A percentile compares a stretch with the other conserved stretches of the same genome.
Evolutionary conservation across 495 filamentous ascomycete genomes (phyloP).

Genomic region (Terfezia boudieri): DNA sequence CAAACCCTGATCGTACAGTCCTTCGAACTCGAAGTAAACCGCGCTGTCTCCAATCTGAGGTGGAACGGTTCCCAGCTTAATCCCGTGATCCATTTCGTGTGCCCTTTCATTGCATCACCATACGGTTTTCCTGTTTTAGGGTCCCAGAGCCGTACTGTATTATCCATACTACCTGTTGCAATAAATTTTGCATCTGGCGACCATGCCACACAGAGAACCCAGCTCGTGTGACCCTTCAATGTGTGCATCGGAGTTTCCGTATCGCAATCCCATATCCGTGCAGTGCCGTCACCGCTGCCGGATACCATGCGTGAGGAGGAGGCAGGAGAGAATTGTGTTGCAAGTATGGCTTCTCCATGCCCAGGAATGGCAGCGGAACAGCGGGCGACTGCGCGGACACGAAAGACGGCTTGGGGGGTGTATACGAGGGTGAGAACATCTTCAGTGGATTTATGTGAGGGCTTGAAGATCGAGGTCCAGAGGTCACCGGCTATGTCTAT

Average conservation of each 20-base stretch:
- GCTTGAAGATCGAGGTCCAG: slow-evolving; percentile 45
- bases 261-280: slow-evolving; percentile 86
- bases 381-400: slow-evolving; percentile 73
- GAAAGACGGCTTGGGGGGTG: slow-evolving; percentile 84
- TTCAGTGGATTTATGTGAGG: slow-evolving; percentile 45
- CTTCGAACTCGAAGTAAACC: slow-evolving; percentile 73
- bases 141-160: slow-evolving; percentile 77
- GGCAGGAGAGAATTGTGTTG: slow-evolving; percentile 67
- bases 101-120: slow-evolving; percentile 62
- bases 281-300: slow-evolving; percentile 78
- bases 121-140: slow-evolving; percentile 55
- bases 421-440: slow-evolving; percentile 53
- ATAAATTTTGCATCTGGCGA: slow-evolving; percentile 61
- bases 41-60: slow-evolving; percentile 48
- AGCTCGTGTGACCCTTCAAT: slow-evolving; percentile 77
- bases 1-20: slow-evolving; percentile 79
- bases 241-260: slow-evolving; percentile 78
- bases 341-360: slow-evolving; percentile 79
- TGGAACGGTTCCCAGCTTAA: slow-evolving; percentile 93
- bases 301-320: slow-evolving; percentile 64
- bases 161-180: slow-evolving; percentile 88
- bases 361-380: slow-evolving; percentile 75
- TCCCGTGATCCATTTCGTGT: slow-evolving; percentile 74
- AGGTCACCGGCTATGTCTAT: slow-evolving; percentile 45
- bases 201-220: slow-evolving; percentile 76